Conservation (phyloP, 192 early-diverging fungal genomes). For the Chytriomyces sp. region DNA sequence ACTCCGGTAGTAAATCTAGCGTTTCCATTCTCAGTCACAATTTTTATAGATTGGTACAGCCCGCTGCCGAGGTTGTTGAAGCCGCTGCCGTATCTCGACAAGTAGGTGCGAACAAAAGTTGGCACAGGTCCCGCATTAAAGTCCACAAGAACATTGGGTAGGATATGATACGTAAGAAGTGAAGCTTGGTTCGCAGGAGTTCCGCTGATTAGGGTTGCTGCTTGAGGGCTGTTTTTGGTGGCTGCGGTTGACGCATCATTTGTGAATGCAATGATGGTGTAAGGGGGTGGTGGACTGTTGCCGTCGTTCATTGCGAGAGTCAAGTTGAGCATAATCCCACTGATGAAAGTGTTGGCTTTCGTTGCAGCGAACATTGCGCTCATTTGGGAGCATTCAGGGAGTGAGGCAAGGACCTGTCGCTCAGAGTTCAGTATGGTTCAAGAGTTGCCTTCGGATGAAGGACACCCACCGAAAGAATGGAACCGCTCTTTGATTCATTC, state of each 20-base stretch:
- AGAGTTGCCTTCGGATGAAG: background rate
- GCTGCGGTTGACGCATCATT: constrained; percentile 20
- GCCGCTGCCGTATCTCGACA: constrained; percentile 22
- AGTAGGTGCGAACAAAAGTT: background rate
- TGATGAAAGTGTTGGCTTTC: background rate
- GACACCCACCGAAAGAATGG: background rate
- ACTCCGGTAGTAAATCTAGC: constrained; percentile 24
- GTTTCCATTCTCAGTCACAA: background rate
- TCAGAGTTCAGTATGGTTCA: background rate
- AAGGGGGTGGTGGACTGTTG: constrained; percentile 8
- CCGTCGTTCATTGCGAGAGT: background rate
- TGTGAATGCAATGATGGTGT: constrained; percentile 38
- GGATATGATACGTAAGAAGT: constrained; percentile 34
- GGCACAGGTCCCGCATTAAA: constrained; percentile 5
- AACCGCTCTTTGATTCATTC: background rate
- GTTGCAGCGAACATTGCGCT: background rate
- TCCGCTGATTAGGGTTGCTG: background rate
- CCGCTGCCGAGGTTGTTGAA: constrained; percentile 33
- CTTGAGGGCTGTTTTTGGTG: background rate
- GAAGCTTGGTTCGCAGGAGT: constrained; percentile 9
- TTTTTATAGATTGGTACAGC: constrained; percentile 1
- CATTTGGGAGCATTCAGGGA: constrained; percentile 9
- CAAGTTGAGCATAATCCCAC: background rate
- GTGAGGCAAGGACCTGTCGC: background rate
- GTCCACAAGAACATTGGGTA: constrained; percentile 17